Evolutionary conservation across 129 eudicot genomes (phyloP), one percentile per base, ranked within the genome.

Genomic region (Gnaphalium uliginosum): DNA sequence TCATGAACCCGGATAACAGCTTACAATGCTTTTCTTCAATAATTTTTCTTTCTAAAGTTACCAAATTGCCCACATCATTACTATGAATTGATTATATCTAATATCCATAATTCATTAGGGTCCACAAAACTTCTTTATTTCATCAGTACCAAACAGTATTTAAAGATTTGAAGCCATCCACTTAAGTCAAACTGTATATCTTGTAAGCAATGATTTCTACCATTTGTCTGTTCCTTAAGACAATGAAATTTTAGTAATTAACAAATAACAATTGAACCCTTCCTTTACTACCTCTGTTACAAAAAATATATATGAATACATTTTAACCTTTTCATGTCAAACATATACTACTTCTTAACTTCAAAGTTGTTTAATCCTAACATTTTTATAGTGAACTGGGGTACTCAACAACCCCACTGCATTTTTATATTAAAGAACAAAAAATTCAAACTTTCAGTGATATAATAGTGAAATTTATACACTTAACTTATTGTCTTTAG

Each of bases 21-120:
- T 15, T 41, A 61, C 33, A 64, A n/a, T 75, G 64, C 50, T 30
- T n/a, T 63, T 41, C 14, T 74, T 61, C 58, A 74, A 74, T 39
- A 74, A 3, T 5, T 35, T 73, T 59, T 35, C 17, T 4, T 23
- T n/a, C 6, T 18, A 25, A 39, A 43, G 41, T 62, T 46, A 75
- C 72, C 64, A n/a, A 26, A 75, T 48, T 63, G 72, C 72, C 79
- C 79, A 75, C 21, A 46, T 74, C 69, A 62, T 27, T 19, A 75
- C 69, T 13, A 32, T 59, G 25, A 73, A 26, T 63, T 43, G 60
- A 74, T 35, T 25, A 59, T 59, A 65, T 21, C 10, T 72, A 21
- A 56, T 57, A 62, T n/a, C 19, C 66, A 33, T 60, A 32, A 60
- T 57, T 48, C 32, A 65, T 48, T 6, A 65, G 72, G 65, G 72